Percentiles rank a stretch among this genome's conserved stretches.
Evolutionary conservation across 192 early-diverging fungal species (phyloP).

Genomic region (Kappamyces sp.): DNA sequence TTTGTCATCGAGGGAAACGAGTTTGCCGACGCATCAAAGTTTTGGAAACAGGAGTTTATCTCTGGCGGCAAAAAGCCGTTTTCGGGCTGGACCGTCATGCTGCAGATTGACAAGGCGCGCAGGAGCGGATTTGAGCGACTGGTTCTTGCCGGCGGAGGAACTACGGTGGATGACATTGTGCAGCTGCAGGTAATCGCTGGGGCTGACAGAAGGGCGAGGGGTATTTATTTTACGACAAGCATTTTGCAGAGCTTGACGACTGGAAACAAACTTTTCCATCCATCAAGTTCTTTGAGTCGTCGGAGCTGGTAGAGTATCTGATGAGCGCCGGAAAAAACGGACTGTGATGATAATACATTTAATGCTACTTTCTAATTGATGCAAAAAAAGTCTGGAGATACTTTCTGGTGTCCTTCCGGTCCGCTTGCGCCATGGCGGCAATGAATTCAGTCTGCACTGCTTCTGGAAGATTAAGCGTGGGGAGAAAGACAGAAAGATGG

Average conservation of each 20-base stretch:
- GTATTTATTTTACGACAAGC: no score
- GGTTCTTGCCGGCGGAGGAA: background rate
- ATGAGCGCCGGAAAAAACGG: no score
- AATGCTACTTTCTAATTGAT: no score
- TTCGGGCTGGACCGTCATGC: background rate
- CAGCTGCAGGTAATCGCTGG: background rate
- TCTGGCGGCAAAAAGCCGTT: background rate
- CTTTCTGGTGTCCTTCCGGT: slow-evolving; percentile 11
- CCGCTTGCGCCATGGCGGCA: slow-evolving; percentile 62
- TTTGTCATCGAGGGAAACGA: background rate
- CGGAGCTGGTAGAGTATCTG: no score
- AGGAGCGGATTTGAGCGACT: slow-evolving; percentile 1
- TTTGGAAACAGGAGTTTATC: slow-evolving; percentile 12
- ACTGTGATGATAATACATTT: no score
- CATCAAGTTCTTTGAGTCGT: no score
- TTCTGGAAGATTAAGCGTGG: slow-evolving; percentile 62
- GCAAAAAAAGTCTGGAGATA: slow-evolving; percentile 2
- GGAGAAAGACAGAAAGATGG: slow-evolving; percentile 58
- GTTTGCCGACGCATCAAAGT: background rate
- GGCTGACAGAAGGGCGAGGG: no score
- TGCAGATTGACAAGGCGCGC: background rate
- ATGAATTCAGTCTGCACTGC: slow-evolving; percentile 64
- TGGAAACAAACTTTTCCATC: no score
- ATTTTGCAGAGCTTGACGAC: no score
- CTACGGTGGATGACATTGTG: slow-evolving; percentile 1